These are phyloP conservation scores for Chenopodium formosanum DNA, from an alignment of 148 eudicot genomes.

Conservation along the genomic window DNA sequence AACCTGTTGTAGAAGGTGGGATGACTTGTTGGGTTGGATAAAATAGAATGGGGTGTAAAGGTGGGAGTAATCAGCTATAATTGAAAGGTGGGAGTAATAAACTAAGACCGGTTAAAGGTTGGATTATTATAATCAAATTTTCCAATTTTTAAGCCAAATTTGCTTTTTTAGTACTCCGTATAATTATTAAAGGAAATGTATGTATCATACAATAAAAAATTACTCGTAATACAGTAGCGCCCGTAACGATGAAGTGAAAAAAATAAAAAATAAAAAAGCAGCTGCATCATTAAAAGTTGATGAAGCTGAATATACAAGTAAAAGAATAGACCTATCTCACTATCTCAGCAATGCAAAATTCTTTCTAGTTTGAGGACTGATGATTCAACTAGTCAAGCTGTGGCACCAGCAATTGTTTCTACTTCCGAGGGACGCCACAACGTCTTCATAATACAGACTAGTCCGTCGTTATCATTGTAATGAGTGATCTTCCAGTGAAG, in stretches of 20 bases:
- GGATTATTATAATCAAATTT: too few species aligned
- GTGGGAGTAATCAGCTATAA: too few species aligned
- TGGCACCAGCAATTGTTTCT: constrained; percentile 46
- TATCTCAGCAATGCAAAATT: background rate
- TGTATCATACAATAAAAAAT: too few species aligned
- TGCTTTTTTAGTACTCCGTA: too few species aligned
- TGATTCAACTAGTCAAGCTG: constrained; percentile 25
- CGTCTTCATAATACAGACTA: constrained; percentile 56
- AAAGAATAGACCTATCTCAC: background rate
- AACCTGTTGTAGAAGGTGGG: too few species aligned
- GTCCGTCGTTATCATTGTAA: constrained; percentile 41
- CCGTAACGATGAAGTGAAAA: background rate
- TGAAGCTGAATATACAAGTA: background rate
- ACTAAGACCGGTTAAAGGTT: too few species aligned
- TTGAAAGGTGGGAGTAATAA: too few species aligned
- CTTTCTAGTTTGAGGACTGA: background rate
- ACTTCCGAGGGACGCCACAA: constrained; percentile 63
- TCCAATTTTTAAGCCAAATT: too few species aligned
- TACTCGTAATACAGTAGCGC: background rate
- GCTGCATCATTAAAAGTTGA: constrained; percentile 10
- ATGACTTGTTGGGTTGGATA: too few species aligned
- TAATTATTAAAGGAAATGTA: too few species aligned
- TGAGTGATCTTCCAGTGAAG: constrained; percentile 58
- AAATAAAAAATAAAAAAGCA: background rate
- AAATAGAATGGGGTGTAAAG: too few species aligned